phyloP scores from a whole-genome alignment of 768 basidiomycete species.

The Termitomyces titanicus region DNA sequence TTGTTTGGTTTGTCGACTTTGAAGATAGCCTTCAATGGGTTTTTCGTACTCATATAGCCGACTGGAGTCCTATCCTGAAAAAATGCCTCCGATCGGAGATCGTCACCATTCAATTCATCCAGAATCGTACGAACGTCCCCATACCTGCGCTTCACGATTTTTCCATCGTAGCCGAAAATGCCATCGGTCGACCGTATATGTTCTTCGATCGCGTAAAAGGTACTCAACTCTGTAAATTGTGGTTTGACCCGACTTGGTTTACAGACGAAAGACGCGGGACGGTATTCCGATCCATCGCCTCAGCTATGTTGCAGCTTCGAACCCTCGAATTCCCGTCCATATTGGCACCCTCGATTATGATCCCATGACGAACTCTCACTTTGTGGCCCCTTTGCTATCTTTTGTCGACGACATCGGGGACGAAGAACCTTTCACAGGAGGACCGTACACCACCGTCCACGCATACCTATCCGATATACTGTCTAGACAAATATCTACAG shows the following conservation, averaged over 20 bases:
- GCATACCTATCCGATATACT: no score
- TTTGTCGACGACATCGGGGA: background rate
- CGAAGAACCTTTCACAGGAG: background rate
- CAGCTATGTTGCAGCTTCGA: background rate
- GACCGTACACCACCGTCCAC: background rate
- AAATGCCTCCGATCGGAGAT: background rate
- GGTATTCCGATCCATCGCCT: background rate
- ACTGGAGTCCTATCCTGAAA: background rate
- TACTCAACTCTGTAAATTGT: background rate
- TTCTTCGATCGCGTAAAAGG: background rate
- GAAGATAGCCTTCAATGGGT: no score
- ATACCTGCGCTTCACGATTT: background rate
- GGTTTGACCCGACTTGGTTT: background rate
- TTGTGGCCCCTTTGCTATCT: background rate
- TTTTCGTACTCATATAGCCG: no score
- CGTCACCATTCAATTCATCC: background rate
- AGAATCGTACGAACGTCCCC: background rate
- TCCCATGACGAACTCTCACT: background rate
- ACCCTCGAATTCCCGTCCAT: background rate
- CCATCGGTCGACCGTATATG: background rate
- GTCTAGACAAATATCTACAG: no score
- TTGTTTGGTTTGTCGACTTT: no score
- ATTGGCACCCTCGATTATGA: background rate
- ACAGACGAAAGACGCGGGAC: background rate
- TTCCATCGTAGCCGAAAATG: background rate